Evolutionary conservation across 306 rosid species (phyloP), one percentile per base, ranked within the genome.

Genomic region (Spatholobus suberectus): DNA sequence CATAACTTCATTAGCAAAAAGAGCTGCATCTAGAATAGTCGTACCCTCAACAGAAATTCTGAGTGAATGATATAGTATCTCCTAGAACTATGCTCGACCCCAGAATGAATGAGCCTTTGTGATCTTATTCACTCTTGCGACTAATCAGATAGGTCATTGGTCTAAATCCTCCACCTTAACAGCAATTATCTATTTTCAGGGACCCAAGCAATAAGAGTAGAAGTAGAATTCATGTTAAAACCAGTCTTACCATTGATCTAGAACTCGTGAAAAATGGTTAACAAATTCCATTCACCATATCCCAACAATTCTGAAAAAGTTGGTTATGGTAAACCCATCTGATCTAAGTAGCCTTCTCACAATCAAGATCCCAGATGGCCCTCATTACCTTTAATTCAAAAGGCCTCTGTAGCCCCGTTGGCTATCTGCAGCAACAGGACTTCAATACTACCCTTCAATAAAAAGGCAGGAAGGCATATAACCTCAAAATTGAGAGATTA

Each of bases 401-500:
- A 49, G 41, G 38, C 21, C 12, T 51, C 29, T 49, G 9, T 35
- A 55, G 26, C 40, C 54, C 35, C 34, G 11, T 57, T 32, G 40
- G 26, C 24, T 75, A 37, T 55, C 67, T 37, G 11, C 37, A 75
- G 67, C 79, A 55, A 57, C 54, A 75, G 14, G 67, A 54, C 35
- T 35, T 51, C 37, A 54, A 12, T 54, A 52, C 66, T n/a, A 73
- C 51, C 38, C 11, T 38, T 43, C 75, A 70, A 70, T 12, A 43
- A 70, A 70, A 70, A 2, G 8, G 20, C 4, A 15, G 24, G 43
- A 32, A 27, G 65, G 27, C 67, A 54, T 75, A 46, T 55, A 32
- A 75, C 79, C 68, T 54, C 65, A 37, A 27, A 38, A 34, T 70
- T 55, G 61, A 57, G 83, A 58, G 44, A 69, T 24, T 24, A 26